Conservation (phyloP, 2,329 filamentous ascomycete genomes). For the Arthrinium phaeospermum region DNA sequence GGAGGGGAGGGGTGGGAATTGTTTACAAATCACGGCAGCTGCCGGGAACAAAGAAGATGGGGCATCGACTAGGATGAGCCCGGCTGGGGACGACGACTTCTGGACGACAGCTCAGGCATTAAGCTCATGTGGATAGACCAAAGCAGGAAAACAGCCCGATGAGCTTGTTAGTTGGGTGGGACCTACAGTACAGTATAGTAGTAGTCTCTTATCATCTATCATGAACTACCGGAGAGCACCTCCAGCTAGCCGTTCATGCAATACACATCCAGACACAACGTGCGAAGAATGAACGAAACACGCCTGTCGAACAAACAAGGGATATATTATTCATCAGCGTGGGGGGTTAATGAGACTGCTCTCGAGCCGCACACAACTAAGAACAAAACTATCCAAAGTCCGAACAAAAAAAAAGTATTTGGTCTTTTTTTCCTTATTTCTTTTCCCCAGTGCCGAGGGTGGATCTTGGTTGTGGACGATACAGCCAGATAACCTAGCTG, state of each 20-base stretch:
- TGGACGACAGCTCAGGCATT: background rate
- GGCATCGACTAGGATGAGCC: background rate
- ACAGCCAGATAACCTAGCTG: background rate
- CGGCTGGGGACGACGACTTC: background rate
- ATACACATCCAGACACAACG: background rate
- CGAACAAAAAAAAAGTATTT: background rate
- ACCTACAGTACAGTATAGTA: background rate
- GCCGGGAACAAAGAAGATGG: background rate
- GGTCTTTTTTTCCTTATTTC: background rate
- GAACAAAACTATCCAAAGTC: constrained; percentile 6
- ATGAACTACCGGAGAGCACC: background rate
- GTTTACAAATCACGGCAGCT: background rate
- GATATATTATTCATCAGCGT: background rate
- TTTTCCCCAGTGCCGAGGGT: constrained; percentile 7
- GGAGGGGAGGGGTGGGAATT: background rate
- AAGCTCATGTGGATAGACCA: background rate
- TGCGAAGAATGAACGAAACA: background rate
- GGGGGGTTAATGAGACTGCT: background rate
- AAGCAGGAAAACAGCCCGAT: constrained; percentile 10
- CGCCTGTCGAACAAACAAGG: background rate
- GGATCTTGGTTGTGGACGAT: background rate
- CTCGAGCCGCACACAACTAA: background rate
- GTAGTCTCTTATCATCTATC: background rate
- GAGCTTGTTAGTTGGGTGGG: background rate
- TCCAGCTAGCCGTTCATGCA: background rate